These are phyloP conservation scores for Colletotrichum sp. DNA, from an alignment of 2,329 filamentous ascomycete species.

Conservation along the genomic window DNA sequence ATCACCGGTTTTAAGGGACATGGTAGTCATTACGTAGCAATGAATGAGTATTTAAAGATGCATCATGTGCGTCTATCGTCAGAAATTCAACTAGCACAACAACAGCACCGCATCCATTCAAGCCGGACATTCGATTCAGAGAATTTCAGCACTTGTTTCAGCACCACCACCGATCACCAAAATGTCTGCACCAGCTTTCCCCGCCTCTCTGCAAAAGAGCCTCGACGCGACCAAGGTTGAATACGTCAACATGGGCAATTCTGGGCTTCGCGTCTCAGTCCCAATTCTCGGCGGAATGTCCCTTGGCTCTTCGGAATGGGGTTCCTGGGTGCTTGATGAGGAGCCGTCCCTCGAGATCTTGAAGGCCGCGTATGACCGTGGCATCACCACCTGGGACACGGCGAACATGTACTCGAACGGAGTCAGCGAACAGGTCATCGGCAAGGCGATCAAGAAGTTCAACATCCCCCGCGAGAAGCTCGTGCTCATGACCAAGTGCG, in stretches of 20 bases:
- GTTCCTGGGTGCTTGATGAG: constrained; percentile 8
- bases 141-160: not conserved
- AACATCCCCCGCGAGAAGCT: constrained; percentile 67
- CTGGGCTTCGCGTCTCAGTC: constrained; percentile 13
- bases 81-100: not conserved
- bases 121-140: not conserved
- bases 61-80: not conserved
- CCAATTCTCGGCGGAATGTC: constrained; percentile 21
- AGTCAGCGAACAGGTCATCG: constrained; percentile 66
- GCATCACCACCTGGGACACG: constrained; percentile 41
- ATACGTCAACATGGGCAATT: constrained; percentile 42
- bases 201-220: constrained; percentile 7
- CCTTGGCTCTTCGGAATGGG: constrained; percentile 18
- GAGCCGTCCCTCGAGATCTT: constrained; percentile 11
- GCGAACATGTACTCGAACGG: constrained; percentile 68
- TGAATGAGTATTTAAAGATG: not conserved
- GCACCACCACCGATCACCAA: not conserved
- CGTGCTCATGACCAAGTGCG: constrained; percentile 65
- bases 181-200: not conserved
- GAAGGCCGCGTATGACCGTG: constrained; percentile 20
- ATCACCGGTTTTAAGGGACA: not conserved
- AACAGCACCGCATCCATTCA: not conserved
- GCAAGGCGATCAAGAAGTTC: constrained; percentile 67
- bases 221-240: constrained; percentile 42
- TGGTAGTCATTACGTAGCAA: not conserved